A percentile compares a stretch with the other conserved stretches of the same genome.
Conservation (phyloP, 2,329 filamentous ascomycete genomes). For the Aspergillus oerlinghausenensis region DNA sequence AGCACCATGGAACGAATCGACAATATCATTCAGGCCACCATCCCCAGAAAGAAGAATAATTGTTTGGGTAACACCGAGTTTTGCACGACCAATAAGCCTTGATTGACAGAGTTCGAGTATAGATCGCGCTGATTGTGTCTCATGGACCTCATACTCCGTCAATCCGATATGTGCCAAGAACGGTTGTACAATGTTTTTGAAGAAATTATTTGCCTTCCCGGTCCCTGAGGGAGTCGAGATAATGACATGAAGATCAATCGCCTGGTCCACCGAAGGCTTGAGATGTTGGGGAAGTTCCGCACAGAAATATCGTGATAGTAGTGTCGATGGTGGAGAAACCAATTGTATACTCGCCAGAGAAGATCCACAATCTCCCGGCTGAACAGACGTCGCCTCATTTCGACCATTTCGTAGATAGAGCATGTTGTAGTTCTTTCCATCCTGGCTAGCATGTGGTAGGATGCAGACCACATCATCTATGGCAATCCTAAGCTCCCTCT, state of each 20-base stretch:
- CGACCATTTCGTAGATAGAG: conserved; percentile 17
- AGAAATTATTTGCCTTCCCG: conserved; percentile 54
- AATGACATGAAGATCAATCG: conserved; percentile 51
- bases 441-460: conserved; percentile 7
- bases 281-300: conserved; percentile 21
- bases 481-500: conserved; percentile 12
- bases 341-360: conserved; percentile 16
- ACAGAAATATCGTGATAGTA: conserved; percentile 15
- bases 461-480: conserved; percentile 24
- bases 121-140: conserved; percentile 60
- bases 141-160: conserved; percentile 50
- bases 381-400: background rate
- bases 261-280: background rate
- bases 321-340: conserved; percentile 9
- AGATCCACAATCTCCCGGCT: conserved; percentile 1
- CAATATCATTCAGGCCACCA: conserved; percentile 75
- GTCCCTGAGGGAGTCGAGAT: conserved; percentile 65
- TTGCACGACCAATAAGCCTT: conserved; percentile 48
- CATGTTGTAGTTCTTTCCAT: conserved; percentile 13
- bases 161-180: conserved; percentile 49
- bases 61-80: conserved; percentile 48
- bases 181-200: conserved; percentile 51
- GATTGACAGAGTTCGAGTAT: conserved; percentile 59
- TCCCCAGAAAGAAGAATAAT: conserved; percentile 82
- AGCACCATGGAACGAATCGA: conserved; percentile 58